Evolutionary conservation across 2,329 filamentous ascomycete species (phyloP).

Genomic region (Penicillium sp.): DNA sequence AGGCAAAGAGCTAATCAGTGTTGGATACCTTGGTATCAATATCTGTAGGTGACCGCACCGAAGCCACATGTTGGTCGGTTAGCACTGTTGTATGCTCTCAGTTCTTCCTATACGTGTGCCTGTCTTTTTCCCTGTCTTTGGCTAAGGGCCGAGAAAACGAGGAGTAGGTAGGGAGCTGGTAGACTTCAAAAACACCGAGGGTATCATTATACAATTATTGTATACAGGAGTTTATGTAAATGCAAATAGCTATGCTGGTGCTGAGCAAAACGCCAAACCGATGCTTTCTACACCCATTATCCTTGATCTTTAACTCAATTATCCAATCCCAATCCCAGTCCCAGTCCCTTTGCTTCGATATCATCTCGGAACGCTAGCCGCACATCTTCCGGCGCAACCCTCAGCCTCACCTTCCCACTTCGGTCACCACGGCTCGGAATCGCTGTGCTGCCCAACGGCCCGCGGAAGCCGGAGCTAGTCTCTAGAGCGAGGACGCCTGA

Average conservation of each 20-base stretch:
- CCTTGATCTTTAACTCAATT: background rate
- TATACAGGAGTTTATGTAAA: background rate
- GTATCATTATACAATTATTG: slow-evolving; percentile 17
- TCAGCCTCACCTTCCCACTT: slow-evolving; percentile 82
- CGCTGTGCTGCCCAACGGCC: slow-evolving; percentile 45
- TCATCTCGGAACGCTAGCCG: slow-evolving; percentile 87
- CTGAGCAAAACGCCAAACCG: slow-evolving; percentile 6
- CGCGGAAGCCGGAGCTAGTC: slow-evolving; percentile 35
- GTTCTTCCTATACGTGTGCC: too few relatives aligned
- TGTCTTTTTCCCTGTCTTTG: too few relatives aligned
- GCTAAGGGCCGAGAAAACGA: too few relatives aligned
- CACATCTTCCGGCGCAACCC: slow-evolving; percentile 89
- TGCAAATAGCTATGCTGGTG: background rate
- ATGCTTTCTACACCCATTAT: background rate
- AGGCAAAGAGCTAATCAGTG: too few relatives aligned
- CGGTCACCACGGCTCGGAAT: slow-evolving; percentile 73
- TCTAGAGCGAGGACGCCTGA: slow-evolving; percentile 89
- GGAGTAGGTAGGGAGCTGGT: too few relatives aligned
- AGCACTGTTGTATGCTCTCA: too few relatives aligned
- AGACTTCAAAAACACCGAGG: slow-evolving; percentile 1
- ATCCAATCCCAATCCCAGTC: slow-evolving; percentile 55
- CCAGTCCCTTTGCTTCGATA: slow-evolving; percentile 79
- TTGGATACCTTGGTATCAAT: too few relatives aligned
- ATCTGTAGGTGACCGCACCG: too few relatives aligned
- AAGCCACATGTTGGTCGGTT: too few relatives aligned